phyloP scores from a whole-genome alignment of 1,284 basidiomycete species.

The Apiotrichum gracile region DNA sequence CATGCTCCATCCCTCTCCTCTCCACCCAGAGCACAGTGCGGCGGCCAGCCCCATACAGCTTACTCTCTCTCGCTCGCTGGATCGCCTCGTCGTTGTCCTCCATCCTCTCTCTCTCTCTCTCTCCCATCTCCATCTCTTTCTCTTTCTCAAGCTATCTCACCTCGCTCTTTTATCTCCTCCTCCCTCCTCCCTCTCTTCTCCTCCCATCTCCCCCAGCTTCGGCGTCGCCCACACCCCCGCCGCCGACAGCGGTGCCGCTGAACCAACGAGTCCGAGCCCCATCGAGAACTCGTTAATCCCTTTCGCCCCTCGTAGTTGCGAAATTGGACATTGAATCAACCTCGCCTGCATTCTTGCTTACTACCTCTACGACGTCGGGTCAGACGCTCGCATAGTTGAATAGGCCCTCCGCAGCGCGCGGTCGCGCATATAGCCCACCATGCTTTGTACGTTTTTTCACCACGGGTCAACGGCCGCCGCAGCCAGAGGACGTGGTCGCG shows the following conservation, averaged over 20 bases:
- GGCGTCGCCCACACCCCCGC: conserved; percentile 51
- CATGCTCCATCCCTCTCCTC: too few relatives aligned
- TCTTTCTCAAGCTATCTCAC: neutral
- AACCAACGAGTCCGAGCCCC: neutral
- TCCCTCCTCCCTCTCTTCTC: neutral
- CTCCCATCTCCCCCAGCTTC: conserved; percentile 45
- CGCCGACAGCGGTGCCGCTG: conserved; percentile 18
- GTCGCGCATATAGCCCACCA: conserved; percentile 8
- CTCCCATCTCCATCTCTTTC: neutral
- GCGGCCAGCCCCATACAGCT: neutral
- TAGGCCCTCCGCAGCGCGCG: neutral
- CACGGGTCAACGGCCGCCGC: neutral
- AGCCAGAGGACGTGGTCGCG: neutral
- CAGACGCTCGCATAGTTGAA: neutral
- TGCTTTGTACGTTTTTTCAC: conserved; percentile 13
- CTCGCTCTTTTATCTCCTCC: neutral
- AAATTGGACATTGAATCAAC: neutral
- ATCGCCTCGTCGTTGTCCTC: too few relatives aligned
- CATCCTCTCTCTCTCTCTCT: neutral
- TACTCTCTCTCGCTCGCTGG: too few relatives aligned
- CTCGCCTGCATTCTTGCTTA: neutral
- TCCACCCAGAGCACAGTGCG: too few relatives aligned
- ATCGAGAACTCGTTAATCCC: neutral
- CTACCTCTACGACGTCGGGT: neutral
- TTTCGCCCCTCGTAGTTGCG: neutral